Evolutionary conservation across 2,329 filamentous ascomycete genomes (phyloP).

Genomic region (Aspergillus sergii): DNA sequence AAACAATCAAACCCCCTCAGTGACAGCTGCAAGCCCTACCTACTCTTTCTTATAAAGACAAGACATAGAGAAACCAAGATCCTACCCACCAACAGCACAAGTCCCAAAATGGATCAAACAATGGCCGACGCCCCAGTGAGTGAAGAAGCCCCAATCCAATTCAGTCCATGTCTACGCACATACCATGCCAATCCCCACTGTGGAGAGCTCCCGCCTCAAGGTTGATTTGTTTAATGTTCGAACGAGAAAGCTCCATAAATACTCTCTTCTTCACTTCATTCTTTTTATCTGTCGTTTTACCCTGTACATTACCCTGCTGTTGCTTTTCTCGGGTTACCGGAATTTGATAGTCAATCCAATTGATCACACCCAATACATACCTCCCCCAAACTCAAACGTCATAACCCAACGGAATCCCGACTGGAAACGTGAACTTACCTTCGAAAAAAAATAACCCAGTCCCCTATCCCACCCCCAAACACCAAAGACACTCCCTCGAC

Average conservation of each 20-base stretch:
- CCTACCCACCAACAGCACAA: neutral
- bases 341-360: neutral
- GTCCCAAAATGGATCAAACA: neutral
- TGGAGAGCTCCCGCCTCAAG: neutral
- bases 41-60: neutral
- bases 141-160: neutral
- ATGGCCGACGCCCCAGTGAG: neutral
- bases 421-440: neutral
- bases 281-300: neutral
- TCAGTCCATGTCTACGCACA: neutral
- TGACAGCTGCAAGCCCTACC: neutral
- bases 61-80: neutral
- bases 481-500: neutral
- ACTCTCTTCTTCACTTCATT: neutral
- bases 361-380: neutral
- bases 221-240: neutral
- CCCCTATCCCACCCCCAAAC: neutral
- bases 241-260: neutral
- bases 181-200: slow-evolving; percentile 11
- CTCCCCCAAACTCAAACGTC: neutral
- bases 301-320: neutral
- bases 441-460: neutral
- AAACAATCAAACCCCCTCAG: neutral
- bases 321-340: neutral
- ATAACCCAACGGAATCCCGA: neutral